Percentiles rank a stretch among this genome's conserved stretches.
Evolutionary conservation across 768 basidiomycete genomes (phyloP).

Genomic region (Mycena chlorophos): DNA sequence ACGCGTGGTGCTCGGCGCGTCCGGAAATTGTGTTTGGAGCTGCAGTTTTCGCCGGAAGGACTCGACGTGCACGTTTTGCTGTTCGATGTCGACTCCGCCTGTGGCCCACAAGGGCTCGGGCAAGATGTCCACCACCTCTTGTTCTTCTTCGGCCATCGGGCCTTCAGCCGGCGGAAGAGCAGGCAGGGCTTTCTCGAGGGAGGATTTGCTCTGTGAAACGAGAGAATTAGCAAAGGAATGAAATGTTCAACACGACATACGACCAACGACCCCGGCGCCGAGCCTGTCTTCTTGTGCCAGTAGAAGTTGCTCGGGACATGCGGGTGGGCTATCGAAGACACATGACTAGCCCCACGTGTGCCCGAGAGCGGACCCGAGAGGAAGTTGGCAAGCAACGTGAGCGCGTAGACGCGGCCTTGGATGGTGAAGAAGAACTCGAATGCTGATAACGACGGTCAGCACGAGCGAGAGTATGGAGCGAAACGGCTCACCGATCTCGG

Average conservation of each 20-base stretch:
- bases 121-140: no score
- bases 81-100: no score
- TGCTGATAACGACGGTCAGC: not conserved
- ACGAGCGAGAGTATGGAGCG: not conserved
- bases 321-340: not conserved
- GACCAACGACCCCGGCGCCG: not conserved
- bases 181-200: not conserved
- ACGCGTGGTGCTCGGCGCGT: no score
- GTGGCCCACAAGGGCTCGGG: no score
- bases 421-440: conserved; percentile 18
- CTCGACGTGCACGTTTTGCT: no score
- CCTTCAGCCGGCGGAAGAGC: not conserved
- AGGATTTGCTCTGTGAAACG: not conserved
- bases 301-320: not conserved
- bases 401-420: conserved; percentile 20
- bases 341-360: not conserved
- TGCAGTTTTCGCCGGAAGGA: no score
- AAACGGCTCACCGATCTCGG: conserved; percentile 5
- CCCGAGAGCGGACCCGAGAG: conserved; percentile 7
- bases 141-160: no score
- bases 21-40: no score
- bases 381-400: conserved; percentile 18
- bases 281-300: not conserved
- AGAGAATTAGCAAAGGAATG: no score
- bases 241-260: not conserved